phyloP scores from a whole-genome alignment of 2,329 filamentous ascomycete genomes.

The Thielaviopsis punctulata region DNA sequence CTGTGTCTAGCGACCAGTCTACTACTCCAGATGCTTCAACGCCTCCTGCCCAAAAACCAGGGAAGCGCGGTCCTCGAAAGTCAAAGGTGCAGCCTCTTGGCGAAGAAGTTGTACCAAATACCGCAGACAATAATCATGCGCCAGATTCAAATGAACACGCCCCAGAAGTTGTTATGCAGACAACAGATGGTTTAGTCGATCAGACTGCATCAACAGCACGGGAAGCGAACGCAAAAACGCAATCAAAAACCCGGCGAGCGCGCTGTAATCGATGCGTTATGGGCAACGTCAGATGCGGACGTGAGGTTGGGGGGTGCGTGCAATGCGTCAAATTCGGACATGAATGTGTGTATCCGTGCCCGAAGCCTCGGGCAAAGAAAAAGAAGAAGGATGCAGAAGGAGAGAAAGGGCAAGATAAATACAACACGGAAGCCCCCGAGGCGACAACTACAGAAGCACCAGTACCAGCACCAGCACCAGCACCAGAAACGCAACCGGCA shows the following conservation, averaged over 20 bases:
- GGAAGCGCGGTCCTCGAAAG: conserved; percentile 10
- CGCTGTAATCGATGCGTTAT: conserved; percentile 19
- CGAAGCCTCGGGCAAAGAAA: neutral
- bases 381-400: neutral
- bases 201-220: neutral
- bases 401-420: too few relatives aligned
- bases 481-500: too few relatives aligned
- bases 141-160: too few relatives aligned
- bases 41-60: conserved; percentile 1
- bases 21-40: conserved; percentile 5
- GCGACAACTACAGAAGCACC: too few relatives aligned
- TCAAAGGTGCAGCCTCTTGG: conserved; percentile 8
- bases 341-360: conserved; percentile 23
- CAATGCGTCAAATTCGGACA: conserved; percentile 20
- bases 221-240: too few relatives aligned
- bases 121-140: neutral
- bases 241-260: neutral
- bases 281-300: conserved; percentile 26
- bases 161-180: too few relatives aligned
- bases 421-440: too few relatives aligned
- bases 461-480: too few relatives aligned
- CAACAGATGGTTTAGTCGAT: neutral
- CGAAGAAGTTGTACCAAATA: neutral
- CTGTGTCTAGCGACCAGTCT: conserved; percentile 12
- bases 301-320: conserved; percentile 23